Conservation (phyloP, 192 early-diverging fungal genomes). For the Dissophora globulifera region DNA sequence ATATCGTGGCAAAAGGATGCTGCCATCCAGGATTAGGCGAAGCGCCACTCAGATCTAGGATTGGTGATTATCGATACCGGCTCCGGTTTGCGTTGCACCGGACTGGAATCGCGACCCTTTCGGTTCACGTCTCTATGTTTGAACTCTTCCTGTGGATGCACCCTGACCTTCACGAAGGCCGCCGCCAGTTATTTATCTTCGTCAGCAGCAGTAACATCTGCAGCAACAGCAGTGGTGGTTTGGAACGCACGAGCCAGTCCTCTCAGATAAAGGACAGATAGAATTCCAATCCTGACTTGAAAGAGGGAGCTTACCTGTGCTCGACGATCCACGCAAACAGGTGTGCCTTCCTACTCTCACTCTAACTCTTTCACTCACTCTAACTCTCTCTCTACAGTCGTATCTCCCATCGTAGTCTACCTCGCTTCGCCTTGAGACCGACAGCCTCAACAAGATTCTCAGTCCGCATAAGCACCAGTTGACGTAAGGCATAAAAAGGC, state of each 20-base stretch:
- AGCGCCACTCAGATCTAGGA: background rate
- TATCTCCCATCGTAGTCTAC: too few relatives aligned
- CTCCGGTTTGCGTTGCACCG: conserved; percentile 12
- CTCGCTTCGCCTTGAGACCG: too few relatives aligned
- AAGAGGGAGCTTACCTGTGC: background rate
- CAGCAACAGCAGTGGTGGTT: too few relatives aligned
- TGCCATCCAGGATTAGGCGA: background rate
- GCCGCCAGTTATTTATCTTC: background rate
- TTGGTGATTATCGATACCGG: conserved; percentile 16
- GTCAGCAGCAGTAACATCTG: too few relatives aligned
- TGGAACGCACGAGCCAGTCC: background rate
- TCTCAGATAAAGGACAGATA: background rate
- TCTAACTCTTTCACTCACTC: background rate
- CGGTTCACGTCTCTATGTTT: background rate
- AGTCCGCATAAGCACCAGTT: too few relatives aligned
- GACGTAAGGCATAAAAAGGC: too few relatives aligned
- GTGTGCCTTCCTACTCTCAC: background rate
- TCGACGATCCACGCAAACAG: background rate
- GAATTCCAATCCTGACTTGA: conserved; percentile 22
- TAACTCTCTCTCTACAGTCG: too few relatives aligned
- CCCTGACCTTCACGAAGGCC: too few relatives aligned
- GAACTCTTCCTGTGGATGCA: background rate
- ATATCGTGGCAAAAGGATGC: background rate
- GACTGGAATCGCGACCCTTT: conserved; percentile 9
- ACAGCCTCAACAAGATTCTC: too few relatives aligned